phyloP scores from a whole-genome alignment of 176 grass and related monocot species.

The Tillandsia fasciculata region DNA sequence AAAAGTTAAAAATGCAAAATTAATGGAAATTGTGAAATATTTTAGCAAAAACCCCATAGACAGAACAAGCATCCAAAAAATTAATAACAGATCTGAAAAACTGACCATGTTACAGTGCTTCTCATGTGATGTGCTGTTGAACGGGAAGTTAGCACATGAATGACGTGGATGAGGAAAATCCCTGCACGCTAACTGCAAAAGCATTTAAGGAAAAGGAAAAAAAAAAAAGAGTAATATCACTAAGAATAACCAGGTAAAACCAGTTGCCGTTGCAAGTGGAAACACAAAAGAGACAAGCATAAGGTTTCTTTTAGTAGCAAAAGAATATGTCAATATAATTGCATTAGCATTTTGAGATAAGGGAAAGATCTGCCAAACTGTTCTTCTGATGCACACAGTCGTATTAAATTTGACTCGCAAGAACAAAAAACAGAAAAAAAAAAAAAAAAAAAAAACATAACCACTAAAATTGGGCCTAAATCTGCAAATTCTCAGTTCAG shows the following conservation, averaged over 20 bases:
- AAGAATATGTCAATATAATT: background rate
- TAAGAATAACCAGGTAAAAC: background rate
- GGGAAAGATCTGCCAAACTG: background rate
- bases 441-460: background rate
- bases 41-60: slow-evolving; percentile 9
- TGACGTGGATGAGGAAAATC: slow-evolving; percentile 93
- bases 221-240: background rate
- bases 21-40: background rate
- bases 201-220: slow-evolving; percentile 11
- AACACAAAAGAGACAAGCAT: background rate
- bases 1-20: too few relatives aligned
- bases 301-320: background rate
- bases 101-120: slow-evolving; percentile 75
- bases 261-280: background rate
- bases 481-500: too few relatives aligned
- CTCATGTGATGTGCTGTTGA: slow-evolving; percentile 56
- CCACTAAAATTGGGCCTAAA: too few relatives aligned
- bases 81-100: slow-evolving; percentile 5
- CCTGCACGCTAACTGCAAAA: slow-evolving; percentile 78
- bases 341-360: background rate
- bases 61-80: background rate
- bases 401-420: background rate
- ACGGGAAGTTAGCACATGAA: slow-evolving; percentile 78
- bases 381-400: background rate
- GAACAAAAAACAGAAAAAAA: background rate